Evolutionary conservation across 2,329 filamentous ascomycete species (phyloP), one percentile per base, ranked within the genome.

Genomic region (Fusarium metavorans): DNA sequence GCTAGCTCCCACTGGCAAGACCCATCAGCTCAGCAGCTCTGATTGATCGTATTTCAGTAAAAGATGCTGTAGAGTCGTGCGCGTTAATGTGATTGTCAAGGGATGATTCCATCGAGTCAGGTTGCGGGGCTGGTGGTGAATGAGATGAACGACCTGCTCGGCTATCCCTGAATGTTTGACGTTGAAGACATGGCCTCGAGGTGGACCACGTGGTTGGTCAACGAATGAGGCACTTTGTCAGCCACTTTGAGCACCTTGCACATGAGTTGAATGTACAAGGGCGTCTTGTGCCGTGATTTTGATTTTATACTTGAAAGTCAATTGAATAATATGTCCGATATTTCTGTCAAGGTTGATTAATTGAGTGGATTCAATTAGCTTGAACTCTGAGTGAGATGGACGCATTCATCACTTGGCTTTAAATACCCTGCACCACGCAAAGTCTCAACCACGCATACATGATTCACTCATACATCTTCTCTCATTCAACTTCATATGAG

Each of bases 201-300:
- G 68, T 69, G 68, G 66, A 59, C 72, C 72, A 74, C 72, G 72
- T 74, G 72, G 65, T 64, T 64, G 41, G 58, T 57, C 59, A 54
- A 67, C 61, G 52, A 74, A 63, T 67, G 57, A 64, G 65, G 58
- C 18, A 45, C 52, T 65, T 23, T 62, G 69, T 58, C 56, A 27
- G 56, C 35, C 56, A 58, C 56, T 39, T 39, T 58, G 9, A 27
- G 61, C 62, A 67, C 18, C 13, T 18, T 35, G 30, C 18, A 39
- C 35, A 25, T 45, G 13, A 30, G 20, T 27, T 27, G 32, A 61
- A 4, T 43, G 20, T 54, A 23, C 4, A 43, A 56, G 18, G 34
- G 30, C 13, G 58, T 67, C 13, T 32, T 27, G 6, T 39, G 5
- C 23, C 7, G 34, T 25, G 39, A 11, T 58, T 25, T 58, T 27